Conservation (phyloP, 2,329 filamentous ascomycete species). For the Myriosclerotinia duriaeana region DNA sequence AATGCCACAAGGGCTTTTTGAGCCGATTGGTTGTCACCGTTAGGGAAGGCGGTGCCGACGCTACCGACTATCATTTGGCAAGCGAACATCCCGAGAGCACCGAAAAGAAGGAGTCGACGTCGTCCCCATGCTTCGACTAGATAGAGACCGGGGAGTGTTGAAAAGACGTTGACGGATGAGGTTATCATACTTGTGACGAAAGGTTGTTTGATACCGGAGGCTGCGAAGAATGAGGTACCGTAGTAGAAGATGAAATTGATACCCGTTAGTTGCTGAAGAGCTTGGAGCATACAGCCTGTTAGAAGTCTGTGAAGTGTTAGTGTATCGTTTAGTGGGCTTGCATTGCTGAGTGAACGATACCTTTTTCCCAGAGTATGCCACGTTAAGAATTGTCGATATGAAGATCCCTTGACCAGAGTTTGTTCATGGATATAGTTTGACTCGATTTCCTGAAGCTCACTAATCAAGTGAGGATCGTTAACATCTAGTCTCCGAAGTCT, state of each 20-base stretch:
- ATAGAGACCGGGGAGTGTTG: conserved; percentile 78
- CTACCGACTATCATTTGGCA: conserved; percentile 88
- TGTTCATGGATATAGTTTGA: conserved; percentile 17
- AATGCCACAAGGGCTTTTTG: conserved; percentile 49
- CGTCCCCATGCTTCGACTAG: conserved; percentile 82
- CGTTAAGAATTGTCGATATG: conserved; percentile 19
- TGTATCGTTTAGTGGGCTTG: too few relatives aligned
- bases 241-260: conserved; percentile 93
- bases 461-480: conserved; percentile 37
- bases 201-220: conserved; percentile 66
- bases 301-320: conserved; percentile 7
- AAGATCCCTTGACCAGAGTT: conserved; percentile 7
- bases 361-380: conserved; percentile 23
- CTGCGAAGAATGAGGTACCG: conserved; percentile 87
- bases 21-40: conserved; percentile 46
- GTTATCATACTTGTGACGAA: conserved; percentile 83
- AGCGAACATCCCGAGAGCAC: conserved; percentile 77
- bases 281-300: conserved; percentile 15
- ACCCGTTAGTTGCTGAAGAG: conserved; percentile 55
- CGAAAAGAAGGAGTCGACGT: conserved; percentile 73
- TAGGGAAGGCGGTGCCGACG: conserved; percentile 42
- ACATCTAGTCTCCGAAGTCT: conserved; percentile 61
- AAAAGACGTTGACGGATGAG: conserved; percentile 69
- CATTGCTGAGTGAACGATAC: not conserved
- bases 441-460: conserved; percentile 14